Conservation (phyloP, 257 asterid genomes). For the Echites panduratus region DNA sequence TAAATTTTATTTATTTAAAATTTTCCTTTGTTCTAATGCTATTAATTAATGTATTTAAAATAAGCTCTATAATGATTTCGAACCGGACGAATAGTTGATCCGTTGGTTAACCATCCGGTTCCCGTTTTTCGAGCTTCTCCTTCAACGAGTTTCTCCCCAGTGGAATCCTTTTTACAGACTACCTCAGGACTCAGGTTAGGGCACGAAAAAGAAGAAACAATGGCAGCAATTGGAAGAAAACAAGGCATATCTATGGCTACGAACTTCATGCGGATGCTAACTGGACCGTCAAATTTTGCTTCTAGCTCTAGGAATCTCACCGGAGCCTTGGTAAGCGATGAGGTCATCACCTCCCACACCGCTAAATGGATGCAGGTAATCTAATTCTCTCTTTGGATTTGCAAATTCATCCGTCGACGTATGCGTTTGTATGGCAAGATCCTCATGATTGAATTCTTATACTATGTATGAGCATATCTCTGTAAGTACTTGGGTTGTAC, state of each 20-base stretch:
- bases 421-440: neutral
- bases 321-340: conserved; percentile 34
- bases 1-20: too few species aligned
- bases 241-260: conserved; percentile 37
- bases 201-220: neutral
- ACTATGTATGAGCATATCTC: neutral
- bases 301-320: conserved; percentile 36
- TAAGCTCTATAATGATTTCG: too few species aligned
- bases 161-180: neutral
- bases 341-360: conserved; percentile 62
- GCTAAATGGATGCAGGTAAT: conserved; percentile 88
- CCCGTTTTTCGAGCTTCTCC: neutral
- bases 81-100: neutral
- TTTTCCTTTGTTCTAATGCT: too few species aligned
- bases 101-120: neutral
- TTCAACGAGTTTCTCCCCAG: neutral
- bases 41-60: too few species aligned
- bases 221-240: conserved; percentile 43
- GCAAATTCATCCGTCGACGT: neutral
- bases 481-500: too few species aligned
- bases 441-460: neutral
- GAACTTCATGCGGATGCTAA: conserved; percentile 44
- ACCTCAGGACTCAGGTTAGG: neutral
- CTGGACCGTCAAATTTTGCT: conserved; percentile 26
- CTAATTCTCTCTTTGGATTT: neutral